phyloP scores from a whole-genome alignment of 2,329 filamentous ascomycete genomes.

The Colletotrichum phormii region DNA sequence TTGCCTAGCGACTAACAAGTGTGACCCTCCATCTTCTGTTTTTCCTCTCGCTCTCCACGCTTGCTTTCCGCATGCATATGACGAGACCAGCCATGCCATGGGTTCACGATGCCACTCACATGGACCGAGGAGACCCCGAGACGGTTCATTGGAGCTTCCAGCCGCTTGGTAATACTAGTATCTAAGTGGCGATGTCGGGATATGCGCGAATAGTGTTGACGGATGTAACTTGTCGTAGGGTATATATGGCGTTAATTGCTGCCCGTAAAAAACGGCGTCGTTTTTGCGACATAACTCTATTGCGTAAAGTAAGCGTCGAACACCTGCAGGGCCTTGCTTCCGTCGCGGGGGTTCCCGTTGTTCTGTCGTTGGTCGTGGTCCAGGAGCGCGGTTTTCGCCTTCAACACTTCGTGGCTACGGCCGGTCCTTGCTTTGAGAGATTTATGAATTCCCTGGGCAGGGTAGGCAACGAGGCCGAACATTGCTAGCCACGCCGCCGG shows the following conservation, averaged over 20 bases:
- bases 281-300: too few relatives aligned
- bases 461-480: slow-evolving; percentile 46
- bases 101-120: not conserved
- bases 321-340: slow-evolving; percentile 17
- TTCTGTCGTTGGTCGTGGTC: not conserved
- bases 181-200: not conserved
- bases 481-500: slow-evolving; percentile 27
- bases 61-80: too few relatives aligned
- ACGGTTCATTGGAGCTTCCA: not conserved
- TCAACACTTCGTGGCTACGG: not conserved
- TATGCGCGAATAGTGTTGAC: not conserved
- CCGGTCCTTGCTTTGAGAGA: slow-evolving; percentile 41
- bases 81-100: too few relatives aligned
- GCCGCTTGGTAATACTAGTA: not conserved
- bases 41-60: not conserved
- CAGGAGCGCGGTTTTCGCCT: slow-evolving; percentile 4
- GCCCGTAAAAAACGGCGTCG: too few relatives aligned
- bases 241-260: too few relatives aligned
- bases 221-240: too few relatives aligned
- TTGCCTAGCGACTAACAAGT: not conserved
- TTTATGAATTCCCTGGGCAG: slow-evolving; percentile 46
- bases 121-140: not conserved
- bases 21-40: not conserved
- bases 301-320: slow-evolving; percentile 20
- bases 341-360: not conserved